Evolutionary conservation across 2,329 filamentous ascomycete species (phyloP), one percentile per base, ranked within the genome.

Genomic region (Nectriaceae sp.): DNA sequence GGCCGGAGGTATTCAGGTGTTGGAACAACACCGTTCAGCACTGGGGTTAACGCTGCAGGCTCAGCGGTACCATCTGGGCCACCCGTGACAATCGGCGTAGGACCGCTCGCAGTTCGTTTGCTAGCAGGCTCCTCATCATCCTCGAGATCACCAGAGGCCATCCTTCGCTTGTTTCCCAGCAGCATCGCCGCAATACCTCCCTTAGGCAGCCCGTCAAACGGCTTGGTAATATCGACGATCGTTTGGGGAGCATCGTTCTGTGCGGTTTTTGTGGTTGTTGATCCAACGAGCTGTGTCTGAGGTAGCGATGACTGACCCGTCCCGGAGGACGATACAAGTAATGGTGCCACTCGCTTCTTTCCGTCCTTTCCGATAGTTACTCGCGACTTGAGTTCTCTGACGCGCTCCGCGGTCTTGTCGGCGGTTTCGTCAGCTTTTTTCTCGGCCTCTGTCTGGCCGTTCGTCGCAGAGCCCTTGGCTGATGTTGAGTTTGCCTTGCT

Each of bases 321-420:
- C 3, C 89, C 90, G 8, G 92, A 93, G 0, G 90, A 91, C 1
- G 93, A 96, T 5, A 99, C 90, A 11, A 99, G 78, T 55, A 99
- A 77, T 2, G 94, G 94, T 4, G 91, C 89, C 46, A 99, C 93
- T 46, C 94, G 83, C 73, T 99, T 99, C 73, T 94, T 97, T 22
- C 94, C 94, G 57, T 99, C 93, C 67, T 97, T 97, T 0, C 90
- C 96, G 51, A 97, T 87, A 0, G 93, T 97, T 3, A 97, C 92
- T 44, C 94, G 83, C 53, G 93, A 90, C 70, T 97, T 97, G 55
- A 97, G 71, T 60, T 76, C 75, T 53, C 74, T 77, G 62, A 83
- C 76, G 50, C 79, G 71, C 50, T 81, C 75, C 1, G 75, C 78
- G 4, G 73, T 65, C 65, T 83, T 82, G 55, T 82, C 77, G 1